phyloP scores from a whole-genome alignment of 148 eudicot genomes.

The Persicaria maculosa region DNA sequence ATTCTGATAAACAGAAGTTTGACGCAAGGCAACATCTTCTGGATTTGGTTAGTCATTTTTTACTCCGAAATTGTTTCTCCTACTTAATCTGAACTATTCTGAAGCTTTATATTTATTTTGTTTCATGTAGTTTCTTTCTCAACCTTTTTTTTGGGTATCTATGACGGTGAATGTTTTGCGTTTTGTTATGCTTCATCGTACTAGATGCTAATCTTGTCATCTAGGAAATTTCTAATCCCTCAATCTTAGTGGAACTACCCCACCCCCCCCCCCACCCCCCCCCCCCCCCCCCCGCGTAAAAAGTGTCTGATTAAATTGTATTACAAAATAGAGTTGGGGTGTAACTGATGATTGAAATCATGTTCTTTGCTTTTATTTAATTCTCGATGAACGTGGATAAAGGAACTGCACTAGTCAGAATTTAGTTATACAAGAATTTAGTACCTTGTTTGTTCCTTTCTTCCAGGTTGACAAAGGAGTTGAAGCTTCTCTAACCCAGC shows the following conservation, averaged over 20 bases:
- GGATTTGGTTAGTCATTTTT: conserved; percentile 52
- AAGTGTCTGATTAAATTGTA: not conserved
- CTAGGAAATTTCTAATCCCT: no score
- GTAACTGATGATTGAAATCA: not conserved
- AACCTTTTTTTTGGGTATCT: not conserved
- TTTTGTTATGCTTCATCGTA: not conserved
- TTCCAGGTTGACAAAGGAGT: conserved; percentile 84
- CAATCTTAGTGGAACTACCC: no score
- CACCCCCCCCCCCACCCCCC: no score
- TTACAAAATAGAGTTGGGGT: not conserved
- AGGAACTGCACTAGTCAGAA: not conserved
- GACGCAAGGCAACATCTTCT: conserved; percentile 76
- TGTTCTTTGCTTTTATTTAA: not conserved
- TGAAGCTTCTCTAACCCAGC: conserved; percentile 84
- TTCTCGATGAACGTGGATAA: not conserved
- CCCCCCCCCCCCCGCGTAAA: not conserved
- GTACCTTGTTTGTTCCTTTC: not conserved
- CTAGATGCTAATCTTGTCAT: no score
- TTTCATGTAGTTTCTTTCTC: not conserved
- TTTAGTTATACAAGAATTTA: not conserved
- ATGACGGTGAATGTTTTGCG: not conserved
- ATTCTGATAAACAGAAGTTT: conserved; percentile 37
- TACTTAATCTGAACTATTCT: not conserved
- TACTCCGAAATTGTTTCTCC: not conserved
- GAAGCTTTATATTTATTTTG: not conserved